A percentile compares a stretch with the other conserved stretches of the same genome.
These are phyloP conservation scores for Coemansia sp. DNA, from an alignment of 192 early-diverging fungal species.

Conservation along the genomic window DNA sequence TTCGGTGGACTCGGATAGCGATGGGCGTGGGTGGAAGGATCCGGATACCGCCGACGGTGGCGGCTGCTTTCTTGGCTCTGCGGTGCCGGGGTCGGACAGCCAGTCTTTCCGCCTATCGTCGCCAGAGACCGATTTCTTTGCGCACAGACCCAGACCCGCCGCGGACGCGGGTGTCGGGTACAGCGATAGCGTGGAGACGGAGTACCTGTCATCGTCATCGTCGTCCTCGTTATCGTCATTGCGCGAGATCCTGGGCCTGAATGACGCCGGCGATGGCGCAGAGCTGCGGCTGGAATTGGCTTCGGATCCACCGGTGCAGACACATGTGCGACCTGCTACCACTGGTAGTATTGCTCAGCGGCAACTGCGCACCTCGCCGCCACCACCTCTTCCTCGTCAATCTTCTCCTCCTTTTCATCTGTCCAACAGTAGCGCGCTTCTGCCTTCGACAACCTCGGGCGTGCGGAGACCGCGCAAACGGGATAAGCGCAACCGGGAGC, in stretches of 20 bases:
- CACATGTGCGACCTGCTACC: too few relatives aligned
- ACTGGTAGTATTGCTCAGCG: too few relatives aligned
- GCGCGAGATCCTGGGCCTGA: too few relatives aligned
- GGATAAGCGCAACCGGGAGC: constrained; percentile 5
- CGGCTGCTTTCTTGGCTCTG: constrained; percentile 13
- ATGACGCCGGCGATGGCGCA: too few relatives aligned
- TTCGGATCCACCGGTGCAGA: too few relatives aligned
- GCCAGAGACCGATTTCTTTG: not conserved
- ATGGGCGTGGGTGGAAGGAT: not conserved
- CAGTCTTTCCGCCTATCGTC: not conserved
- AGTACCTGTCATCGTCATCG: constrained; percentile 18
- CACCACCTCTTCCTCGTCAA: too few relatives aligned
- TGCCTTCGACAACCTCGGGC: too few relatives aligned
- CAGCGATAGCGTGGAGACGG: constrained; percentile 25
- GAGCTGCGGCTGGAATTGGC: too few relatives aligned
- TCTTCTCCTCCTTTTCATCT: too few relatives aligned
- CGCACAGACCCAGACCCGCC: not conserved
- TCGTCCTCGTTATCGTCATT: too few relatives aligned
- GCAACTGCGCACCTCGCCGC: too few relatives aligned
- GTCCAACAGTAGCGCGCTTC: too few relatives aligned
- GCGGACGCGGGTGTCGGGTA: not conserved
- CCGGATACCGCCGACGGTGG: not conserved
- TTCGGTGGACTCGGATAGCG: constrained; percentile 4
- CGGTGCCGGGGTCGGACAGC: not conserved
- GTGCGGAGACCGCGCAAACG: not conserved